Evolutionary conservation across 1,139 yeast species (phyloP), one percentile per base, ranked within the genome.

Genomic region (Sugiyamaella xylanicola): DNA sequence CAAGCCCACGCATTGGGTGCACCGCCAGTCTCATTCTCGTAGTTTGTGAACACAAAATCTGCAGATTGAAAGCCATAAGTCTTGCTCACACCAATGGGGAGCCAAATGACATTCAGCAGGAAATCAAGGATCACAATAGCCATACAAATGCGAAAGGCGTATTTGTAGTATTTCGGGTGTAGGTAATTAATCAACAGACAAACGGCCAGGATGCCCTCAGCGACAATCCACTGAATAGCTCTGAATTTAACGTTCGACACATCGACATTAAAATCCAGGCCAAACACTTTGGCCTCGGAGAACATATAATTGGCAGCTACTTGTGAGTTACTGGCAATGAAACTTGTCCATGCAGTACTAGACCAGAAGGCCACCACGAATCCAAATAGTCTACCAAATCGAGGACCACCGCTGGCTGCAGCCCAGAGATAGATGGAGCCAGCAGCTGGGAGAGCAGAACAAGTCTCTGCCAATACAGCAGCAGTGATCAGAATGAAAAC

Each of bases 21-120:
- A 43, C 90, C 90, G 42, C 90, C 90, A 20, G 90, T 85, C 53
- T 76, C 79, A 68, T 86, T 85, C 56, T 77, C 75, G 60, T 83
- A 85, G 13, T 81, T 76, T 9, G 76, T 79, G 67, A 86, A 85
- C 11, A 85, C 90, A 67, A 84, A 85, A 51, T 74, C 66, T 1
- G 89, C 79, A 29, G 73, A 69, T 66, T 82, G 83, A 70, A 66
- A 66, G 5, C 69, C 69, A 53, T 65, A 63, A 4, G 64, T 59
- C 46, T 59, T 53, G 42, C 61, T 56, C 11, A 65, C 68, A 20
- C 68, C 68, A 42, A 66, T 64, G 9, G 69, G 69, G 39, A 66
- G 58, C 69, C 69, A 66, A 36, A 65, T 60, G 25, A 66, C 25
- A 54, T 65, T 65, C 50, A 66, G 59, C 22, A 65, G 25, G 36